Conservation (phyloP, 805 yeast species). For the Myxozyma nipponensis region DNA sequence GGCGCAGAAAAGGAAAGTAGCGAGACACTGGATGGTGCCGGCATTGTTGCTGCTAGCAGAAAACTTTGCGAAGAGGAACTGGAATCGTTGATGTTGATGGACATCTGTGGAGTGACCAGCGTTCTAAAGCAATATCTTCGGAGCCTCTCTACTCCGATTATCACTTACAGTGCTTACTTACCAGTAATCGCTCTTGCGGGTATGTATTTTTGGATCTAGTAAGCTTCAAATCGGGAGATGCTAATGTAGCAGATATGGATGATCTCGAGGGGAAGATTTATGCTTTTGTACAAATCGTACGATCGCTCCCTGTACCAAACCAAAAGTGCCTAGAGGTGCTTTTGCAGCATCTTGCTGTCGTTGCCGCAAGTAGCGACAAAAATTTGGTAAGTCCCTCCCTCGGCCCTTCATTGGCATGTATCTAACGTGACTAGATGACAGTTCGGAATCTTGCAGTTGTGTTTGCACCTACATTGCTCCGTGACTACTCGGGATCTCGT, state of each 20-base stretch:
- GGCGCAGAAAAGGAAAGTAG: neutral
- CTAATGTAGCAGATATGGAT: slow-evolving; percentile 7
- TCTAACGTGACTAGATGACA: slow-evolving; percentile 52
- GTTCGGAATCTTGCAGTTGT: slow-evolving; percentile 80
- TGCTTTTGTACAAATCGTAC: slow-evolving; percentile 38
- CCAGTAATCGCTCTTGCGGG: slow-evolving; percentile 54
- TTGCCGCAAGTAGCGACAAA: slow-evolving; percentile 48
- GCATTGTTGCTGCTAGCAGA: neutral
- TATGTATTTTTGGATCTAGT: slow-evolving; percentile 6
- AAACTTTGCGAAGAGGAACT: slow-evolving; percentile 31
- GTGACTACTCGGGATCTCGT: slow-evolving; percentile 72
- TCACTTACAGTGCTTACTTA: slow-evolving; percentile 66
- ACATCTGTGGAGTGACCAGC: slow-evolving; percentile 81
- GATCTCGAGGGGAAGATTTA: slow-evolving; percentile 27
- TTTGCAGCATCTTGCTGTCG: slow-evolving; percentile 59
- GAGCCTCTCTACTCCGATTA: slow-evolving; percentile 77
- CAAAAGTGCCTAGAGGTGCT: slow-evolving; percentile 52
- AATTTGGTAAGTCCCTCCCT: slow-evolving; percentile 46
- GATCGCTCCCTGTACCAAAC: slow-evolving; percentile 66
- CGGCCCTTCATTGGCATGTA: neutral
- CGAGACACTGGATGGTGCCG: neutral
- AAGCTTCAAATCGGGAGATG: slow-evolving; percentile 13
- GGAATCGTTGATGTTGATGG: slow-evolving; percentile 48
- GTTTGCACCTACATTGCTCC: slow-evolving; percentile 87
- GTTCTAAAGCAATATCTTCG: slow-evolving; percentile 84